Evolutionary conservation across 2,329 filamentous ascomycete species (phyloP), one percentile per base, ranked within the genome.

Genomic region (Aurifilum marmelostoma): DNA sequence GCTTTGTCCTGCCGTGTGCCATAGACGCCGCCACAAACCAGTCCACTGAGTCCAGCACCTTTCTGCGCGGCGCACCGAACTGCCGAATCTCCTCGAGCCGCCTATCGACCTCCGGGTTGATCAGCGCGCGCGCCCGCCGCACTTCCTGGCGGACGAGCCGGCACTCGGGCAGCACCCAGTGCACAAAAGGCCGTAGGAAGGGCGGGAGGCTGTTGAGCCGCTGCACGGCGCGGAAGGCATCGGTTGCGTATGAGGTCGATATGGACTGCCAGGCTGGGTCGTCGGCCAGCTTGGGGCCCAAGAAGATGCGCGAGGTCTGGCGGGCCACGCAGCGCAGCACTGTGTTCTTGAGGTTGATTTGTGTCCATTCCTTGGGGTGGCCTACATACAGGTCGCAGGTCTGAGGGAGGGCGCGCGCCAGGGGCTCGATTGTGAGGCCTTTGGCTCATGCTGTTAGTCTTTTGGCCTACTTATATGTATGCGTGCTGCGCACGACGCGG

Each of bases 1-100:
- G 32, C n/a, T n/a, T n/a, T 9, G 27, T 0, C 50, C 12, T 29
- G 0, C 56, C 56, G 11, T 18, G 34, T 0, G 50, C 65, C 41
- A 18, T 11, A 12, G 32, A n/a, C 4, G 65, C 37, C 24, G 65
- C 65, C 12, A 66, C 32, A 18, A 66, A 52, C 65, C 65, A 66
- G 56, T 66, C 65, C 14, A 66, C 65, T 21, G 39, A 50, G 65
- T 66, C 65, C 14, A 66, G 21, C 5, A 66, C 41, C 29, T 39
- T 47, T 2, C 65, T 37, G 1, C 65, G 37, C 6, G 65, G 65
- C 5, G 54, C 65, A 2, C 65, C 65, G 21, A 61, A 47, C 65
- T n/a, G 47, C 14, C 29, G 34, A n/a, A 66, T n/a, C 41, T 66
- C 65, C 21, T 66, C 65, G 12, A 66, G 32, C 12, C 65, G 56